Evolutionary conservation across 257 asterid genomes (phyloP).

Genomic region (Solanum virginianum): DNA sequence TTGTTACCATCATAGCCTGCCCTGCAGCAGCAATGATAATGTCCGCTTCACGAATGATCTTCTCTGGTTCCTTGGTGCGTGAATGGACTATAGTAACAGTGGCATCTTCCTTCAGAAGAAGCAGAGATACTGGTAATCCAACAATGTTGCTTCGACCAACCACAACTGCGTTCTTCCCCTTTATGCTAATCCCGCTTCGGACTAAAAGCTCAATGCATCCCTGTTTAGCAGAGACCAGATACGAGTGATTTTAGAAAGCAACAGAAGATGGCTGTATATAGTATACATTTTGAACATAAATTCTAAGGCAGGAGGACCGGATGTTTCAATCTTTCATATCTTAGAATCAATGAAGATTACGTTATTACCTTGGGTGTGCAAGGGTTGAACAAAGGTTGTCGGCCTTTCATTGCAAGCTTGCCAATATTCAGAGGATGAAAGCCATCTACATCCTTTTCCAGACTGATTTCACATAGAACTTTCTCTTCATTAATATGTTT

Average conservation of each 20-base stretch:
- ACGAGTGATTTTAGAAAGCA: background rate
- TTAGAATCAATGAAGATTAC: background rate
- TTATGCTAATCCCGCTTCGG: constrained; percentile 58
- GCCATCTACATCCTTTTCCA: constrained; percentile 92
- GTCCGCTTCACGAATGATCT: constrained; percentile 71
- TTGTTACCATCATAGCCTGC: constrained; percentile 68
- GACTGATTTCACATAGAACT: constrained; percentile 57
- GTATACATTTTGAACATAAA: background rate
- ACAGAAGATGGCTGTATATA: background rate
- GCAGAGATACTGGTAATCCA: constrained; percentile 78
- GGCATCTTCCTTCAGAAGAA: constrained; percentile 89
- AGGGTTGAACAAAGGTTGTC: constrained; percentile 86
- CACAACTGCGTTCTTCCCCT: constrained; percentile 87
- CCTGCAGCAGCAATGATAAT: constrained; percentile 96
- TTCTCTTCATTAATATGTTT: constrained; percentile 87
- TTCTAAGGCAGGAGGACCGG: background rate
- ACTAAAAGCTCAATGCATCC: constrained; percentile 85
- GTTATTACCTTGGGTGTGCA: constrained; percentile 85
- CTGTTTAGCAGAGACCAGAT: constrained; percentile 14
- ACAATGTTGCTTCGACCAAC: constrained; percentile 96
- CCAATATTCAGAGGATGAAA: constrained; percentile 95
- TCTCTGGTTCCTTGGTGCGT: constrained; percentile 68
- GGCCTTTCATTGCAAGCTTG: constrained; percentile 98
- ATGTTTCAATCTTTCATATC: background rate
- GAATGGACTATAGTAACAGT: constrained; percentile 87